Base-by-base conservation (phyloP, 2,329 filamentous ascomycete genomes). In the Epichloe amarillans region DNA sequence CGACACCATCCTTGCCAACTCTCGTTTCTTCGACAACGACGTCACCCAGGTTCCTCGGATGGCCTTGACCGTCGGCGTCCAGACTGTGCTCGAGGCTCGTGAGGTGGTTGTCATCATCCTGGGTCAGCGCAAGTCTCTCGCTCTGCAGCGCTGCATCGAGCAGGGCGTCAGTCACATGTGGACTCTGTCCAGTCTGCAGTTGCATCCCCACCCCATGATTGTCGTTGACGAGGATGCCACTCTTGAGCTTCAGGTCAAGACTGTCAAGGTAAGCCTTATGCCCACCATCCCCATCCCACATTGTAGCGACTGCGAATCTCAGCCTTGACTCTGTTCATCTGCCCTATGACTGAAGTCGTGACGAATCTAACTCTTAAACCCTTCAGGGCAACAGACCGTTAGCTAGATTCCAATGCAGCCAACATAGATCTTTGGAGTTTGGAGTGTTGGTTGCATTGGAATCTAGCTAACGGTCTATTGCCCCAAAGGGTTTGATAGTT, bases 161-260 rank as follows among this genome's bases (percentile, higher is more conserved):
- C 83, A 84, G 51, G 84, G 84, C 33, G 79, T 94, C 54, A 91
- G 89, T 65, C 88, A 93, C 69, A 91, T 91, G 85, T 94, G 88
- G 87, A 91, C 88, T 1, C 75, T 93, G 6, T 91, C 86, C 8
- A 82, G 80, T 50, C 73, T 94, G 41, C 88, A 94, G 64, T 71
- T 91, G 55, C 88, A 93, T 65, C 83, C 81, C 3, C 84, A 90
- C 60, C 83, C 87, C 49, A 81, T 93, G 74, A 82, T 93, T 57
- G 86, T 91, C 10, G 86, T 85, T 44, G 88, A 94, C 60, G 86
- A 91, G 60, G 86, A 91, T 62, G 83, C 83, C 15, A 87, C 83
- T 1, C 69, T 84, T 14, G 83, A 86, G 64, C 70, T 87, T 48
- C 82, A 83, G 63, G 83, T 86, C 54, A 86, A 86, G 71, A 86